These are phyloP conservation scores for Epicoccum nigrum DNA, from an alignment of 2,329 filamentous ascomycete species.

Conservation along the genomic window DNA sequence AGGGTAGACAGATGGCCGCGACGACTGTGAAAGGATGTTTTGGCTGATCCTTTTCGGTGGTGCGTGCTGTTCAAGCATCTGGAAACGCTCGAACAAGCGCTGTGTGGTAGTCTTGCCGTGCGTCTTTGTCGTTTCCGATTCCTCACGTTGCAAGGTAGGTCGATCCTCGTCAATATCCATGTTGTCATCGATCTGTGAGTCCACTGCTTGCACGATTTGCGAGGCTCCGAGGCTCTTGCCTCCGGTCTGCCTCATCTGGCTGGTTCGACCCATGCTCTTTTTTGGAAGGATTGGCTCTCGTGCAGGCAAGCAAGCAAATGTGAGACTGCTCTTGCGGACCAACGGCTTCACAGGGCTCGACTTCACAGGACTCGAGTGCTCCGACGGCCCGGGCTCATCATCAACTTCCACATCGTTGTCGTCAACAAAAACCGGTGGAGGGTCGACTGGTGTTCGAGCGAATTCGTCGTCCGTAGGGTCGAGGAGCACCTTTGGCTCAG, in stretches of 20 bases:
- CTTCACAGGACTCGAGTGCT: constrained; percentile 75
- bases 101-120: constrained; percentile 94
- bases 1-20: constrained; percentile 11
- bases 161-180: constrained; percentile 59
- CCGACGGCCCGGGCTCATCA: constrained; percentile 68
- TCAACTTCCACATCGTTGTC: constrained; percentile 51
- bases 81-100: constrained; percentile 90
- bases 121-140: constrained; percentile 61
- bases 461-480: constrained; percentile 17
- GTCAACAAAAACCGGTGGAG: constrained; percentile 31
- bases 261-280: constrained; percentile 81
- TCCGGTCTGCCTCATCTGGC: constrained; percentile 75
- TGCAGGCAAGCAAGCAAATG: constrained; percentile 90
- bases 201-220: constrained; percentile 39
- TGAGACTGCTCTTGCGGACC: constrained; percentile 91
- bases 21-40: constrained; percentile 40
- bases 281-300: constrained; percentile 84
- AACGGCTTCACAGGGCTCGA: constrained; percentile 78
- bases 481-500: constrained; percentile 32
- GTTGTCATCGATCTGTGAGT: constrained; percentile 57
- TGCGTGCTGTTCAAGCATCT: constrained; percentile 64
- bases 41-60: constrained; percentile 45
- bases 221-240: constrained; percentile 68
- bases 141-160: constrained; percentile 46
- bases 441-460: constrained; percentile 30